Evolutionary conservation across 192 early-diverging fungal species (phyloP), one percentile per base, ranked within the genome.

Genomic region (Backusella sp.): DNA sequence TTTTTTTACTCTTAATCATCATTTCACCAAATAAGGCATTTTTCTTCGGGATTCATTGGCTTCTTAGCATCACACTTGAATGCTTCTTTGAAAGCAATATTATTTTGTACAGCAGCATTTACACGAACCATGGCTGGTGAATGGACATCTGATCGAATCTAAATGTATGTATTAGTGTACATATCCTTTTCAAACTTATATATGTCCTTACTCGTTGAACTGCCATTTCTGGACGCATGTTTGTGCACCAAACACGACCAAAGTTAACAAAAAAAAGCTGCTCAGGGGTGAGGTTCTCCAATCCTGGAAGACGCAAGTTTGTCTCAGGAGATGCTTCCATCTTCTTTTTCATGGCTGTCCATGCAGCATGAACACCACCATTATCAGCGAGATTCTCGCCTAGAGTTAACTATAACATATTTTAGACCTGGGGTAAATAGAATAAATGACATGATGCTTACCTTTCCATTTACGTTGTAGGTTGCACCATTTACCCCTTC

Each of bases 321-420:
- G 75, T 79, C 36, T 79, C 41, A 77, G 41, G 73, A 26, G 42
- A 71, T 68, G 32, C 46, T 72, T 34, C 19, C 44, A 36, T 30
- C 21, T 41, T 79, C 72, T 17, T 68, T 73, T 44, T 73, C 78
- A 59, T 74, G 68, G 84, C 87, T 68, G 79, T 76, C 15, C 59
- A 85, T 23, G 90, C 78, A 4, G 78, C 79, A 56, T 80, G 68
- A 4, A 91, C 23, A 8, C 92, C 92, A 69, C 91, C 92, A 70
- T 91, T 91, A 73, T 93, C 92, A 1, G 92, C 89, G 23, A 93
- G 70, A 68, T 92, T 93, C 78, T 93, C 92, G n/a, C 83, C 83
- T 0, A 92, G 65, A 3, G 91, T 92, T 35, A 82, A 66, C 62
- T 78, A 59, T 28, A 36, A 42, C 12, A 4, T 15, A 44, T 21